These are phyloP conservation scores for Boletus barrowsii DNA, from an alignment of 768 basidiomycete genomes.

Conservation along the genomic window DNA sequence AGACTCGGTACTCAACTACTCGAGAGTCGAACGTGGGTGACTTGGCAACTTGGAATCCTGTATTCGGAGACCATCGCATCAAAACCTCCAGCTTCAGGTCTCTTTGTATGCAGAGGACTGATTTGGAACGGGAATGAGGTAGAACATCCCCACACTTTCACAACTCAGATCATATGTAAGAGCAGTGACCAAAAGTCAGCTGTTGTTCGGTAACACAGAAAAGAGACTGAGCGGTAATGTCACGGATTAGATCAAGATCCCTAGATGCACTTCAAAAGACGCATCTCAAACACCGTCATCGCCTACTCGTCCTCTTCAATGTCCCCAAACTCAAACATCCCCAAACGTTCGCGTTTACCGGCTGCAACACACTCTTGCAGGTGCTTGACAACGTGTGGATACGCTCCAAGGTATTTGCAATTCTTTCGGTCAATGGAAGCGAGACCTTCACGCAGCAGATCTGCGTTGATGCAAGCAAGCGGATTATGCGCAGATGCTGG, in stretches of 20 bases:
- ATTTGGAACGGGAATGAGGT: no score
- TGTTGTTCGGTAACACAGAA: background rate
- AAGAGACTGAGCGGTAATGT: background rate
- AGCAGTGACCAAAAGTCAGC: background rate
- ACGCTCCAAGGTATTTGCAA: constrained; percentile 67
- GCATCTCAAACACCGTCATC: constrained; percentile 8
- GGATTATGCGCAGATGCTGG: constrained; percentile 66
- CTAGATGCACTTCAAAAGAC: constrained; percentile 16
- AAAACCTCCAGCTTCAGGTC: no score
- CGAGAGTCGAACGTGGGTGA: no score
- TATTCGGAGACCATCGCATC: background rate
- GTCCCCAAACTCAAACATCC: constrained; percentile 93
- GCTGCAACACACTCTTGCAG: constrained; percentile 56
- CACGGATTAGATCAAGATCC: constrained; percentile 13
- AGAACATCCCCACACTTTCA: background rate
- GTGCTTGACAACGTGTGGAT: constrained; percentile 65
- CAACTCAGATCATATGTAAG: constrained; percentile 1
- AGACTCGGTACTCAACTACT: no score
- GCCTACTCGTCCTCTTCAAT: constrained; percentile 73
- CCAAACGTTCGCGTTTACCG: constrained; percentile 72
- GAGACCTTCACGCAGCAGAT: constrained; percentile 84
- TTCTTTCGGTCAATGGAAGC: constrained; percentile 76
- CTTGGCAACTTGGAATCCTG: constrained; percentile 3
- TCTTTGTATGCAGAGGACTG: no score
- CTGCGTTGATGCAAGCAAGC: constrained; percentile 79